Evolutionary conservation across 2,329 filamentous ascomycete species (phyloP).

Genomic region (Pestalotiopsis sp.): DNA sequence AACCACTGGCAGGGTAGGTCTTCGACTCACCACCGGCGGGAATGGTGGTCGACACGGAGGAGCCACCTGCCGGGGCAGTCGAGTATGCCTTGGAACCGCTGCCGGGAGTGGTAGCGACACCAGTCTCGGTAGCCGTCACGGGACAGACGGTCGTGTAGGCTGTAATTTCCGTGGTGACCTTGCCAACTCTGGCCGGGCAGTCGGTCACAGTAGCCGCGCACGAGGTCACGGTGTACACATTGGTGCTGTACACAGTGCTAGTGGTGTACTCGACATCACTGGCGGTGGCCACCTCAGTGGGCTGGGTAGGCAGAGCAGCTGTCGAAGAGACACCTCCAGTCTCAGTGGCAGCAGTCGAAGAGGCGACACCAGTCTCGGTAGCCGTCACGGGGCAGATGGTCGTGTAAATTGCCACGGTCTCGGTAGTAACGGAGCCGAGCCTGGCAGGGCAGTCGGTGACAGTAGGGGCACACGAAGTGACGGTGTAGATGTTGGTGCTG

Average conservation of each 20-base stretch:
- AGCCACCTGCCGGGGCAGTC: conserved; percentile 8
- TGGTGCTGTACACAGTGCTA: conserved; percentile 36
- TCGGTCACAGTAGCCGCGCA: conserved; percentile 36
- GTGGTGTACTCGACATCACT: conserved; percentile 14
- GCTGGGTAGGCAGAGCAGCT: not conserved
- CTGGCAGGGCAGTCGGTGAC: conserved; percentile 40
- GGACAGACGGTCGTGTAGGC: conserved; percentile 50
- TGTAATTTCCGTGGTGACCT: conserved; percentile 43
- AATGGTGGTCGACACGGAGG: conserved; percentile 10
- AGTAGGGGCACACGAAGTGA: conserved; percentile 34
- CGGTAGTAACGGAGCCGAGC: conserved; percentile 45
- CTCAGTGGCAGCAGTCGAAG: not conserved
- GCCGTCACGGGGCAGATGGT: conserved; percentile 47
- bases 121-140: conserved; percentile 28
- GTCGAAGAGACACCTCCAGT: not conserved
- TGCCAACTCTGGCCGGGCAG: conserved; percentile 43
- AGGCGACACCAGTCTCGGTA: not conserved
- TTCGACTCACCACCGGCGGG: conserved; percentile 46
- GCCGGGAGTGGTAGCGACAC: conserved; percentile 20
- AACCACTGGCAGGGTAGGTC: conserved; percentile 23
- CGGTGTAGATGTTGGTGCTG: conserved; percentile 35
- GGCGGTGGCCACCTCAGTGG: not conserved
- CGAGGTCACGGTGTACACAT: conserved; percentile 34
- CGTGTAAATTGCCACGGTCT: conserved; percentile 45
- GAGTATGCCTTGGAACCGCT: conserved; percentile 1